These are phyloP conservation scores for Solanum hybrid DNA, from an alignment of 305 asterid genomes.

Conservation along the genomic window DNA sequence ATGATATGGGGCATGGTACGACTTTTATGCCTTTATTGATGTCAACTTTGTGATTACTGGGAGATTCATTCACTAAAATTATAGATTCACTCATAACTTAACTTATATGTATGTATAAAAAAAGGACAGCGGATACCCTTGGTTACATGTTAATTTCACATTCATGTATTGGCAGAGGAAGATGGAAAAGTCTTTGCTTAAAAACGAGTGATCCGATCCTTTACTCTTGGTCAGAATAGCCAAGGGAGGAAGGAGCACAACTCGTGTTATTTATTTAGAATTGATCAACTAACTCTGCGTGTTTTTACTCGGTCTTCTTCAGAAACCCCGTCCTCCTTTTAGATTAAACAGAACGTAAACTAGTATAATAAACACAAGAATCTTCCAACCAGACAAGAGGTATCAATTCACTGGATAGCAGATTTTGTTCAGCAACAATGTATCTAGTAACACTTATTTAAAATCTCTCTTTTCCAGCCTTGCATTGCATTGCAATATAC, in stretches of 20 bases:
- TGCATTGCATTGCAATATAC: neutral
- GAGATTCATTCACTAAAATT: neutral
- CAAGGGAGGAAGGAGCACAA: neutral
- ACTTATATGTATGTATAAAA: neutral
- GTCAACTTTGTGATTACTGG: neutral
- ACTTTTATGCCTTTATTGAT: neutral
- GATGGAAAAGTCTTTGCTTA: neutral
- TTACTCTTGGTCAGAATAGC: neutral
- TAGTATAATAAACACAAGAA: neutral
- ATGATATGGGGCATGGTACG: neutral
- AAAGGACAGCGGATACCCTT: neutral
- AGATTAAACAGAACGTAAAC: too few species aligned
- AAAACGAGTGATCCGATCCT: neutral
- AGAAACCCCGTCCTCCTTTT: too few species aligned
- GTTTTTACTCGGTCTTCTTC: neutral
- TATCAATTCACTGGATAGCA: neutral
- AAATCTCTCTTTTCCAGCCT: neutral
- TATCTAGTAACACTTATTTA: neutral
- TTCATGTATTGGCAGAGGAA: too few species aligned
- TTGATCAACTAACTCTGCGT: neutral
- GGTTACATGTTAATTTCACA: neutral
- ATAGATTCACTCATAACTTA: neutral
- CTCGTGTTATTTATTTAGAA: neutral
- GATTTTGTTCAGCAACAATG: too few species aligned
- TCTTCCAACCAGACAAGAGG: neutral